Evolutionary conservation across 345 rosid species (phyloP).

Genomic region (Eutrema japonicum): DNA sequence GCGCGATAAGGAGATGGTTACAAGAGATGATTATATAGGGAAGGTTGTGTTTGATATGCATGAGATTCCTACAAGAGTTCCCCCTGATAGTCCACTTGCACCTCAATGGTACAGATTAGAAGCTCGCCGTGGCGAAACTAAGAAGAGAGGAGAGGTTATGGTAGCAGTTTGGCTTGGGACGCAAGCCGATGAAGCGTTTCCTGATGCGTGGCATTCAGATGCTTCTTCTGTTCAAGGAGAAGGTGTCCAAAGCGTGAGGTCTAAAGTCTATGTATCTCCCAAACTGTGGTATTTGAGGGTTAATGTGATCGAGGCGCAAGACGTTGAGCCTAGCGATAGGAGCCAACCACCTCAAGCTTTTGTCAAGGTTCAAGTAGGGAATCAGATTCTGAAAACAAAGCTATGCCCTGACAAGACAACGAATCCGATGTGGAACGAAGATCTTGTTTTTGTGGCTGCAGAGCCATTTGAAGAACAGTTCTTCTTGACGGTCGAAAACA

Average conservation of each 20-base stretch:
- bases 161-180: conserved; percentile 98
- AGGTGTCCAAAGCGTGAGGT: conserved; percentile 62
- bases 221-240: conserved; percentile 82
- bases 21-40: conserved; percentile 81
- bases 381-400: conserved; percentile 76
- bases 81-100: conserved; percentile 94
- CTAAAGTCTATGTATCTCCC: conserved; percentile 91
- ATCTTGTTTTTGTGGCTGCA: conserved; percentile 86
- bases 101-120: conserved; percentile 92
- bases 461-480: conserved; percentile 91
- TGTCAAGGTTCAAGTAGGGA: conserved; percentile 79
- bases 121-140: conserved; percentile 58
- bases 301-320: conserved; percentile 92
- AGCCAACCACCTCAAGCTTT: conserved; percentile 74
- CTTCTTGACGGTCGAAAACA: conserved; percentile 67
- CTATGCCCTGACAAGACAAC: conserved; percentile 60
- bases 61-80: conserved; percentile 94
- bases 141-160: conserved; percentile 82
- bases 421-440: conserved; percentile 87
- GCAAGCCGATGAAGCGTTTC: conserved; percentile 94
- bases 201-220: conserved; percentile 92
- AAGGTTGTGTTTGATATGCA: conserved; percentile 83
- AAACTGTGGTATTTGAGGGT: conserved; percentile 87
- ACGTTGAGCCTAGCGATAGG: conserved; percentile 67
- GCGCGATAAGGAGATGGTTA: conserved; percentile 75